These are phyloP conservation scores for Cadophora sp. DNA, from an alignment of 2,329 filamentous ascomycete genomes.

Conservation along the genomic window DNA sequence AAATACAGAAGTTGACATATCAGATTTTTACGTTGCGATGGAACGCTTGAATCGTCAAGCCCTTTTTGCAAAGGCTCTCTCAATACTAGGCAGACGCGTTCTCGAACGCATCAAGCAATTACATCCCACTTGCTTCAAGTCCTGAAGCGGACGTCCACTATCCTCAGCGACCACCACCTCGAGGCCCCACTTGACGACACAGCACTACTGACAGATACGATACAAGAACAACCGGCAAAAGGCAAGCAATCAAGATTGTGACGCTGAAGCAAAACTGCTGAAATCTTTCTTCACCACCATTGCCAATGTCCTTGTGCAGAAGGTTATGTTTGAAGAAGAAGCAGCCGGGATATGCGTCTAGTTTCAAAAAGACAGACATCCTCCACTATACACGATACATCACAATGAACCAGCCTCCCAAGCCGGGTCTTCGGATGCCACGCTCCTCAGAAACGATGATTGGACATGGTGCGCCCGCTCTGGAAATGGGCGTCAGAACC, in stretches of 20 bases:
- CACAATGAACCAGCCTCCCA: constrained; percentile 1
- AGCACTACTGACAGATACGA: background rate
- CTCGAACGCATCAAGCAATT: constrained; percentile 17
- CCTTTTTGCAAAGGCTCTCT: constrained; percentile 18
- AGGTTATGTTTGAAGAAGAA: constrained; percentile 14
- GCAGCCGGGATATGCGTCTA: constrained; percentile 2
- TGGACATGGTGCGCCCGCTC: constrained; percentile 26
- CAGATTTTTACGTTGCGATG: constrained; percentile 17
- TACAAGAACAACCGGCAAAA: constrained; percentile 2
- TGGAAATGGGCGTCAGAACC: constrained; percentile 28
- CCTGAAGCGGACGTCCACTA: constrained; percentile 11
- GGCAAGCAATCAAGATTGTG: background rate
- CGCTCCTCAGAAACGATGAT: constrained; percentile 14
- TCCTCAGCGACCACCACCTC: background rate
- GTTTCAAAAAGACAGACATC: background rate
- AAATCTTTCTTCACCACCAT: background rate
- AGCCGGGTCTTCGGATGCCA: background rate
- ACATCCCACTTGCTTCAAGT: constrained; percentile 19
- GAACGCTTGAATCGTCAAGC: background rate
- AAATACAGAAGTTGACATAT: constrained; percentile 19
- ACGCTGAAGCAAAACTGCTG: constrained; percentile 5
- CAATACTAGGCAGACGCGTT: constrained; percentile 28
- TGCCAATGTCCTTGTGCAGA: constrained; percentile 1
- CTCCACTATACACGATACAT: constrained; percentile 21
- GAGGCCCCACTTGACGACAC: background rate